Percentiles rank a stretch among this genome's conserved stretches.
Conservation (phyloP, 805 yeast species). For the Nakazawaea holstii region DNA sequence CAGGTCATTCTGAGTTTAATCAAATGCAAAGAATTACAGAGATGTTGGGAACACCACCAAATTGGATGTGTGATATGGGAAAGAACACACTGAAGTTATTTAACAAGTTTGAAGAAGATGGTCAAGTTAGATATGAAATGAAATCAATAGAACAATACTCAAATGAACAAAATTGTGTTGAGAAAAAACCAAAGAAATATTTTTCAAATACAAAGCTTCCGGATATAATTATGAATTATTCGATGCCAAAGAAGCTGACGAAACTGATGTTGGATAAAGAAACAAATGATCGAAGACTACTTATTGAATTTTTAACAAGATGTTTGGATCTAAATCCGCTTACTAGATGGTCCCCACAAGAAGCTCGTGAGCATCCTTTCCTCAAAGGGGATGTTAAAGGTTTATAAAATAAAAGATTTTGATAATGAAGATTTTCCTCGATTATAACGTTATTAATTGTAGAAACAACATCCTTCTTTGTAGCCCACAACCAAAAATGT, state of each 20-base stretch:
- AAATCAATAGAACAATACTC: conserved; percentile 41
- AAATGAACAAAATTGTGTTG: conserved; percentile 49
- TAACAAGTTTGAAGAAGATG: conserved; percentile 34
- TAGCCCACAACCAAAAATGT: too few relatives aligned
- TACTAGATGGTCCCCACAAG: conserved; percentile 96
- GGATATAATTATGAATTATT: conserved; percentile 75
- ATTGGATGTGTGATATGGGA: conserved; percentile 97
- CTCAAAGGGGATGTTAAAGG: conserved; percentile 42
- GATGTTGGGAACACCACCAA: conserved; percentile 82
- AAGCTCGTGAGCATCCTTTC: conserved; percentile 89
- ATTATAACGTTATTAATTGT: too few relatives aligned
- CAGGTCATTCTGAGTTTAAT: conserved; percentile 92
- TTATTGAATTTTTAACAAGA: conserved; percentile 75
- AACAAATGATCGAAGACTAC: conserved; percentile 60
- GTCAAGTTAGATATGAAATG: conserved; percentile 17
- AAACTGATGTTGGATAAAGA: conserved; percentile 59
- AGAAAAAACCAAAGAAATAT: conserved; percentile 81
- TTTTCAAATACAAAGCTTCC: conserved; percentile 59
- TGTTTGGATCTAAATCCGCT: conserved; percentile 81
- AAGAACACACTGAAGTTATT: conserved; percentile 71
- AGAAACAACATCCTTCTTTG: neutral
- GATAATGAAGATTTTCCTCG: too few relatives aligned
- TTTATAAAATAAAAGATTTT: too few relatives aligned
- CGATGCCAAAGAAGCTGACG: conserved; percentile 56
- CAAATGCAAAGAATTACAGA: conserved; percentile 79